Evolutionary conservation across 1,139 yeast species (phyloP).

Genomic region (Hemisphaericaspora subhashii): DNA sequence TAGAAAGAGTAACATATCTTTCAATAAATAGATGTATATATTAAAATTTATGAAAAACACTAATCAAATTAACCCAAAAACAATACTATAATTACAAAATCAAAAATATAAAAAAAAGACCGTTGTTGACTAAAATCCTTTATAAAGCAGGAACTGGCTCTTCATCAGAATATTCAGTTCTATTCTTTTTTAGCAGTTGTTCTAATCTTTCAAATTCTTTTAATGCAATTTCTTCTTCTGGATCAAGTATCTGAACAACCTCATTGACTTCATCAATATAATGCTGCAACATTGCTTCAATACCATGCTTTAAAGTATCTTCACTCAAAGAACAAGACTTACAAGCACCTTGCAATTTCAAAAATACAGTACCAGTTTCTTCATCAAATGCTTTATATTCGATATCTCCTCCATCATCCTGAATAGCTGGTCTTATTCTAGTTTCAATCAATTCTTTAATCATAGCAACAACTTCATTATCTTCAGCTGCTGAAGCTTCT

Average conservation of each 20-base stretch:
- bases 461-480: slow-evolving; percentile 54
- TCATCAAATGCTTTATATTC: slow-evolving; percentile 71
- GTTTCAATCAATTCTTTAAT: slow-evolving; percentile 62
- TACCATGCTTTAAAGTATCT: slow-evolving; percentile 78
- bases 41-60: neutral
- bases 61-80: neutral
- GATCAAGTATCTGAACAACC: slow-evolving; percentile 63
- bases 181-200: slow-evolving; percentile 27
- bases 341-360: slow-evolving; percentile 82
- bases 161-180: slow-evolving; percentile 19
- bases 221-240: slow-evolving; percentile 53
- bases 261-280: slow-evolving; percentile 80
- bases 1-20: neutral
- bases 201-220: slow-evolving; percentile 73
- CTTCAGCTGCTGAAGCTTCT: slow-evolving; percentile 38
- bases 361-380: slow-evolving; percentile 65
- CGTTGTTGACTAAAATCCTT: too few relatives aligned
- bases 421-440: slow-evolving; percentile 63
- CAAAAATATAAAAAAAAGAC: slow-evolving; percentile 11
- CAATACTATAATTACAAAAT: slow-evolving; percentile 5
- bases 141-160: slow-evolving; percentile 36
- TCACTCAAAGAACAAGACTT: slow-evolving; percentile 75
- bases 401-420: slow-evolving; percentile 83
- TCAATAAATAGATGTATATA: slow-evolving; percentile 9
- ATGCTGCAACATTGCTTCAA: slow-evolving; percentile 81